Percentiles rank a stretch among this genome's conserved stretches.
phyloP scores from a whole-genome alignment of 495 filamentous ascomycete genomes.

The Penicillium bovifimosum region DNA sequence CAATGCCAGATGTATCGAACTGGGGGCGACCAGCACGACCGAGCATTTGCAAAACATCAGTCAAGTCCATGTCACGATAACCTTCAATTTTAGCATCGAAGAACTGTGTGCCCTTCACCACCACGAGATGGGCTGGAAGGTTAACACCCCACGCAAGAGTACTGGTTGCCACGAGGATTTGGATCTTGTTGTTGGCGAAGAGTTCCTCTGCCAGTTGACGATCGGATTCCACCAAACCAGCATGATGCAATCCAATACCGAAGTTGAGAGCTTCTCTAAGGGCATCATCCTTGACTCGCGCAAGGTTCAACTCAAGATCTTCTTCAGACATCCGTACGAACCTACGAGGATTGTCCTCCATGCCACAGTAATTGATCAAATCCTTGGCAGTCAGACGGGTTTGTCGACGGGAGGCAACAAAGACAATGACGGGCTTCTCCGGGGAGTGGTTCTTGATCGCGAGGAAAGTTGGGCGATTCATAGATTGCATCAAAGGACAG shows the following conservation, averaged over 20 bases:
- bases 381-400: conserved; percentile 93
- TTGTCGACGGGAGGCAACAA: conserved; percentile 92
- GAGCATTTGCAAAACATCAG: conserved; percentile 97
- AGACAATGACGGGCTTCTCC: conserved; percentile 95
- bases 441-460: conserved; percentile 95
- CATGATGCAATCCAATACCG: conserved; percentile 95
- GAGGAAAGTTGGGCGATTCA: conserved; percentile 96
- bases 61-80: conserved; percentile 98
- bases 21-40: conserved; percentile 93
- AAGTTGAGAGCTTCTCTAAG: conserved; percentile 89
- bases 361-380: conserved; percentile 92
- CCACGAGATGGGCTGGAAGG: conserved; percentile 90
- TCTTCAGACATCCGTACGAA: conserved; percentile 94
- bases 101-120: conserved; percentile 97
- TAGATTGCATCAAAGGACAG: conserved; percentile 96
- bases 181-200: conserved; percentile 96
- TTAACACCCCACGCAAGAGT: conserved; percentile 99
- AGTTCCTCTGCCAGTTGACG: conserved; percentile 86
- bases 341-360: conserved; percentile 94
- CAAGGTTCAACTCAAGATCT: conserved; percentile 77
- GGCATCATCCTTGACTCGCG: conserved; percentile 85
- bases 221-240: conserved; percentile 92
- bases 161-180: conserved; percentile 92
- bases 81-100: conserved; percentile 98
- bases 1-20: conserved; percentile 92